phyloP scores from a whole-genome alignment of 805 yeast genomes.

The Ogataea saltuana region DNA sequence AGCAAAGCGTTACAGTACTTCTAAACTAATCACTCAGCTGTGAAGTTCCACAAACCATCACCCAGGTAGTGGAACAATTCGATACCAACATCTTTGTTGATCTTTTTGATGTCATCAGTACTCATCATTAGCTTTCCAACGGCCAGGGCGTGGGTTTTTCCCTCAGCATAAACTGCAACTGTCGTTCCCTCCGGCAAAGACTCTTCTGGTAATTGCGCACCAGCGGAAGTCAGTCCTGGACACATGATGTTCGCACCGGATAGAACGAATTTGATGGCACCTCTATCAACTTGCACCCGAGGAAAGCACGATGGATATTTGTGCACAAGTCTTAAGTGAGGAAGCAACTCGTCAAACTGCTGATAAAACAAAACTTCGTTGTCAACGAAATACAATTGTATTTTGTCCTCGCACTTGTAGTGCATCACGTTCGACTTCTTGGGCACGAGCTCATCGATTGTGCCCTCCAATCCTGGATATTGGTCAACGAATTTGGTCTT shows the following conservation, averaged over 20 bases:
- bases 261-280: constrained; percentile 93
- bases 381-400: constrained; percentile 73
- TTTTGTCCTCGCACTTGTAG: constrained; percentile 87
- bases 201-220: constrained; percentile 79
- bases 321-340: constrained; percentile 74
- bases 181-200: constrained; percentile 65
- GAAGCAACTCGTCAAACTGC: constrained; percentile 77
- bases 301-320: constrained; percentile 84
- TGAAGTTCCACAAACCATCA: constrained; percentile 81
- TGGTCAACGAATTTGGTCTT: constrained; percentile 71
- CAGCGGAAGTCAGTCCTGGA: constrained; percentile 86
- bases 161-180: constrained; percentile 87
- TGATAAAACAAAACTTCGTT: constrained; percentile 76
- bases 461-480: constrained; percentile 72
- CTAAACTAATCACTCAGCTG: constrained; percentile 40
- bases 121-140: constrained; percentile 87
- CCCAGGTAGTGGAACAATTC: constrained; percentile 83
- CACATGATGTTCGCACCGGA: constrained; percentile 98
- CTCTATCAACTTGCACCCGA: constrained; percentile 86
- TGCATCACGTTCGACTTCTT: constrained; percentile 81
- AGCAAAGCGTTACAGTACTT: not conserved
- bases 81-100: constrained; percentile 87
- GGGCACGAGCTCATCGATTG: constrained; percentile 80
- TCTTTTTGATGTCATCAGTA: constrained; percentile 79
- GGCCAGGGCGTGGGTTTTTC: constrained; percentile 88